phyloP scores from a whole-genome alignment of 768 basidiomycete genomes.

The Hypsizygus marmoreus region DNA sequence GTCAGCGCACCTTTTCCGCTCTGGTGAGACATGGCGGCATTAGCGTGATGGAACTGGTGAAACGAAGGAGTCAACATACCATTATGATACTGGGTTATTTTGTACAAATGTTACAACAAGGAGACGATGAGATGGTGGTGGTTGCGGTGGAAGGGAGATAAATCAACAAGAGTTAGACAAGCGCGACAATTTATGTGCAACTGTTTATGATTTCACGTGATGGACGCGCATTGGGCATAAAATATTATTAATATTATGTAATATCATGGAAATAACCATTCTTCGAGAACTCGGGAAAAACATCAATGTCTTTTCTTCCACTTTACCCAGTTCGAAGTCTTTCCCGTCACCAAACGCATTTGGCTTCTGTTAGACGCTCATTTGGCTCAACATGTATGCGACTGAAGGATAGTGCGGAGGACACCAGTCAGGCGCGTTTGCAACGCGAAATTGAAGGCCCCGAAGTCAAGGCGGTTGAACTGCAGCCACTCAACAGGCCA shows the following conservation, averaged over 20 bases:
- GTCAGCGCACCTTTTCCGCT: conserved; percentile 38
- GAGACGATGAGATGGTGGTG: conserved; percentile 32
- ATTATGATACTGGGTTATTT: conserved; percentile 22
- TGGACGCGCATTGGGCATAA: conserved; percentile 11
- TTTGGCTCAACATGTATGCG: conserved; percentile 16
- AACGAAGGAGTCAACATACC: conserved; percentile 17
- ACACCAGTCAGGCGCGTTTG: neutral
- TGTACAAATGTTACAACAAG: conserved; percentile 20
- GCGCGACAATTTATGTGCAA: conserved; percentile 45
- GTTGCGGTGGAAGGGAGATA: conserved; percentile 34
- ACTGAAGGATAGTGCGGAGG: conserved; percentile 2
- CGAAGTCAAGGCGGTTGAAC: conserved; percentile 18
- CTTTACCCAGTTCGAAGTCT: conserved; percentile 16
- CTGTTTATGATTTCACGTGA: conserved; percentile 37
- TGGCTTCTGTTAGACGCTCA: conserved; percentile 11
- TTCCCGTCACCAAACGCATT: conserved; percentile 8
- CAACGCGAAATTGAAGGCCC: conserved; percentile 18
- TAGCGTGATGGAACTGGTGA: neutral
- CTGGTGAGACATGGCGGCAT: conserved; percentile 20
- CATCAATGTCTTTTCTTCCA: conserved; percentile 20
- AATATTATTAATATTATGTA: conserved; percentile 8
- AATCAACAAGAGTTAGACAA: conserved; percentile 30
- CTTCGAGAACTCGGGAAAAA: neutral
- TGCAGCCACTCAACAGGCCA: conserved; percentile 57
- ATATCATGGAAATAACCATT: neutral